Evolutionary conservation across 2,329 filamentous ascomycete genomes (phyloP).

Genomic region (Plectosphaerella plurivora): DNA sequence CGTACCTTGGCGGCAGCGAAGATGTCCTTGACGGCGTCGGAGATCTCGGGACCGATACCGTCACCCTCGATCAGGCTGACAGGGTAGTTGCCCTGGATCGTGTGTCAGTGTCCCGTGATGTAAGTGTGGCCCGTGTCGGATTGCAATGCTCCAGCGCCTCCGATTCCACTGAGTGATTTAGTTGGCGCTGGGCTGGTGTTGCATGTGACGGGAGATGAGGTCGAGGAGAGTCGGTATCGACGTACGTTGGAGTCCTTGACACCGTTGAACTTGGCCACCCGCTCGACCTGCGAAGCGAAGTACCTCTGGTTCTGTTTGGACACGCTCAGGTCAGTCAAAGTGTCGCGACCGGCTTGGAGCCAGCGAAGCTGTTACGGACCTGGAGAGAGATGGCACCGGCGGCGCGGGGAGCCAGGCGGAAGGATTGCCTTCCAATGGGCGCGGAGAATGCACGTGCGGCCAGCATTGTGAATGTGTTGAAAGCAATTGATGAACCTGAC

Average conservation of each 20-base stretch:
- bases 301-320: conserved; percentile 45
- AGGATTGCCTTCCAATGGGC: conserved; percentile 72
- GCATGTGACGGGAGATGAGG: conserved; percentile 1
- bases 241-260: conserved; percentile 83
- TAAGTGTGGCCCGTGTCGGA: conserved; percentile 10
- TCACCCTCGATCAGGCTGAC: conserved; percentile 98
- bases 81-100: conserved; percentile 78
- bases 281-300: conserved; percentile 62
- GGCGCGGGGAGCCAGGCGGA: conserved; percentile 62
- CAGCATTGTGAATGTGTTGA: conserved; percentile 62
- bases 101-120: too few species aligned
- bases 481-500: conserved; percentile 1
- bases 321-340: too few species aligned
- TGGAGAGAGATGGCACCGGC: conserved; percentile 45
- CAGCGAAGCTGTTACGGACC: conserved; percentile 40
- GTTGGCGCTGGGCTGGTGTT: background rate
- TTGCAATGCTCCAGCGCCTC: background rate
- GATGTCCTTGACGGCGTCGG: conserved; percentile 97
- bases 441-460: conserved; percentile 73
- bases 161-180: background rate
- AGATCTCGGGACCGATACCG: conserved; percentile 96
- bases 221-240: conserved; percentile 18
- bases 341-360: too few species aligned
- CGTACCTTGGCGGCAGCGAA: conserved; percentile 88
- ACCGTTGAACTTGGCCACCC: conserved; percentile 91